Conservation (phyloP, 495 filamentous ascomycete genomes). For the Xylaria acuta region DNA sequence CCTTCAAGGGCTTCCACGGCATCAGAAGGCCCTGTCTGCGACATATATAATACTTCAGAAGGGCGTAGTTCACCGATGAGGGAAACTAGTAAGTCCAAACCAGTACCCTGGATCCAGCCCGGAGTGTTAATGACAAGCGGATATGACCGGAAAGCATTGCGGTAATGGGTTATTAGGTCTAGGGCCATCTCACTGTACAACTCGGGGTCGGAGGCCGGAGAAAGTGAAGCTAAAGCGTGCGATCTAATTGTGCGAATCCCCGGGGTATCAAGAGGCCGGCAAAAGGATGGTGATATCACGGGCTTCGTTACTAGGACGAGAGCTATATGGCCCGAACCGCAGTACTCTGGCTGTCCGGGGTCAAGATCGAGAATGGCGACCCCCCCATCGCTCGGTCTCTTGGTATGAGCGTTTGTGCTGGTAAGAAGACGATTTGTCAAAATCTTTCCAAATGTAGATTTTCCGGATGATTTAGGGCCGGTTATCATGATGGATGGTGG, state of each 20-base stretch:
- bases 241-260: conserved; percentile 58
- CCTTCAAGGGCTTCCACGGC: conserved; percentile 62
- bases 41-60: conserved; percentile 76
- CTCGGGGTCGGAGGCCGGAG: conserved; percentile 71
- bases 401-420: conserved; percentile 35
- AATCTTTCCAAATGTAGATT: conserved; percentile 83
- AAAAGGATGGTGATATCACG: conserved; percentile 77
- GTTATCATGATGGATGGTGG: conserved; percentile 65
- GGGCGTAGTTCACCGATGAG: conserved; percentile 59
- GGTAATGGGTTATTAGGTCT: conserved; percentile 73
- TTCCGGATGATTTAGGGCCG: conserved; percentile 84
- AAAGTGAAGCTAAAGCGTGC: conserved; percentile 75
- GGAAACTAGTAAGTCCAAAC: conserved; percentile 71
- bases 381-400: conserved; percentile 33
- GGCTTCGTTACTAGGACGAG: conserved; percentile 68
- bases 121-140: conserved; percentile 83
- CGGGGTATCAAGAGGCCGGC: conserved; percentile 60
- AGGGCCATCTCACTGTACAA: conserved; percentile 72
- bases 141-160: conserved; percentile 46
- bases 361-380: conserved; percentile 81
- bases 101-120: conserved; percentile 81
- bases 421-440: conserved; percentile 77
- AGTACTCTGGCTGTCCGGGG: conserved; percentile 83
- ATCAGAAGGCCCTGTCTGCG: conserved; percentile 69
- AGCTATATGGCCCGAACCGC: conserved; percentile 76